Percentiles rank a stretch among this genome's conserved stretches.
These are phyloP conservation scores for Irpex sp. DNA, from an alignment of 1,284 basidiomycete genomes.

Conservation along the genomic window DNA sequence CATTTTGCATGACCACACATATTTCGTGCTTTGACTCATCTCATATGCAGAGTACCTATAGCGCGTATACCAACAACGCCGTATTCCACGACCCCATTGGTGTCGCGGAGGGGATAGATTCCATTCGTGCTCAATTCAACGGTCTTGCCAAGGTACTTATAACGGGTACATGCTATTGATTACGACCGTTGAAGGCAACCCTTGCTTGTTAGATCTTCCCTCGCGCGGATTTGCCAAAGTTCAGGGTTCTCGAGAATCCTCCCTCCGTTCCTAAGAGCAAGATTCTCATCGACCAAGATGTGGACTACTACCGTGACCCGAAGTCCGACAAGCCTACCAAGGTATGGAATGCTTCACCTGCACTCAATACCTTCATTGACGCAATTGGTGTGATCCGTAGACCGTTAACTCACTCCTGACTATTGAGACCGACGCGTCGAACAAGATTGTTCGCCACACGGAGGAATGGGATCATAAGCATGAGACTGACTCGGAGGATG, in stretches of 20 bases:
- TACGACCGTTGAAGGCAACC: neutral
- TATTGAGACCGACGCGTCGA: slow-evolving; percentile 35
- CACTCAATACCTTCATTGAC: neutral
- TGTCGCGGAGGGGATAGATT: slow-evolving; percentile 38
- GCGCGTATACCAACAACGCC: slow-evolving; percentile 40
- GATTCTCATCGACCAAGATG: slow-evolving; percentile 47
- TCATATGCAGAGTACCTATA: slow-evolving; percentile 37
- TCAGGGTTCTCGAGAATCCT: slow-evolving; percentile 42
- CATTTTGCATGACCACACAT: neutral
- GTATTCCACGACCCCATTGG: slow-evolving; percentile 50
- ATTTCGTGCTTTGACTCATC: neutral
- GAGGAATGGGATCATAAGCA: slow-evolving; percentile 49
- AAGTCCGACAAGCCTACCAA: slow-evolving; percentile 38
- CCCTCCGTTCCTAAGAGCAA: slow-evolving; percentile 32
- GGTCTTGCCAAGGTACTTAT: slow-evolving; percentile 40
- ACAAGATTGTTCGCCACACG: slow-evolving; percentile 38
- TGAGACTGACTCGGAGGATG: slow-evolving; percentile 38
- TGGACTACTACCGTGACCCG: slow-evolving; percentile 42
- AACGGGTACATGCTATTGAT: neutral
- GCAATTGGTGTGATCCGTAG: slow-evolving; percentile 17
- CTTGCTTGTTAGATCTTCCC: slow-evolving; percentile 35
- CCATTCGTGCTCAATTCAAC: slow-evolving; percentile 45
- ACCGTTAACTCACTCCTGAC: slow-evolving; percentile 46
- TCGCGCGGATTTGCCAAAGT: slow-evolving; percentile 39
- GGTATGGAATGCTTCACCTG: slow-evolving; percentile 19